A percentile compares a stretch with the other conserved stretches of the same genome.
Conservation (phyloP, 208 protist species). For the Zelonia costaricensis region DNA sequence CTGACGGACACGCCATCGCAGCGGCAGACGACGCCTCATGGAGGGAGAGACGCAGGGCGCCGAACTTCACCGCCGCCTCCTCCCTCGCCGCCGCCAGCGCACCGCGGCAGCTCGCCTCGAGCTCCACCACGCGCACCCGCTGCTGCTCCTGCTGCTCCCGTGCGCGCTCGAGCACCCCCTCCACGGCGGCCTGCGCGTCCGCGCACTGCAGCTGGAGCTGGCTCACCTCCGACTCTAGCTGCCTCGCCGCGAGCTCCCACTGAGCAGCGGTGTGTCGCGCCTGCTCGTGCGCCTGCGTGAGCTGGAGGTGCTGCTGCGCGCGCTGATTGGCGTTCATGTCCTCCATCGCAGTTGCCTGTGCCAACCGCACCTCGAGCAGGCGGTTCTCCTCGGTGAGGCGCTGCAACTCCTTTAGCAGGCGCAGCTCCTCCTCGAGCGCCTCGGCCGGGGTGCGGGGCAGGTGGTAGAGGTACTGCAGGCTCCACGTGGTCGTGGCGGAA, state of each 20-base stretch:
- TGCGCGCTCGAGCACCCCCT: conserved; percentile 20
- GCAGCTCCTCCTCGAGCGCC: conserved; percentile 55
- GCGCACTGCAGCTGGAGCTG: conserved; percentile 14
- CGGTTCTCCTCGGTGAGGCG: conserved; percentile 37
- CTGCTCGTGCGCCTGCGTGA: conserved; percentile 39
- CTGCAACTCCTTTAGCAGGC: conserved; percentile 52
- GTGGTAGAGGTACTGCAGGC: conserved; percentile 51
- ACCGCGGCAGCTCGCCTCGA: conserved; percentile 15
- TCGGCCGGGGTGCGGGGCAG: conserved; percentile 50
- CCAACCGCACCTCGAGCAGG: conserved; percentile 29
- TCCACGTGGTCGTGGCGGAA: too few relatives aligned
- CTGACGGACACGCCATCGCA: background rate
- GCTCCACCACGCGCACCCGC: conserved; percentile 17
- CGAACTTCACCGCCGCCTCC: conserved; percentile 9
- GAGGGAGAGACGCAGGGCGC: conserved; percentile 13
- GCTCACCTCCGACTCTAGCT: conserved; percentile 28
- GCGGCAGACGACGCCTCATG: background rate
- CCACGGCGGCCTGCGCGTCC: conserved; percentile 15
- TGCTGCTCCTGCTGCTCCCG: conserved; percentile 16
- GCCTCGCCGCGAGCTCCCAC: conserved; percentile 35
- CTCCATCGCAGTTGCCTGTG: conserved; percentile 35
- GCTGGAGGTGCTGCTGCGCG: conserved; percentile 34
- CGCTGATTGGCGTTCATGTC: conserved; percentile 31
- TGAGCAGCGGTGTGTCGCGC: conserved; percentile 31
- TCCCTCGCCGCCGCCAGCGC: conserved; percentile 16